Conservation (phyloP, 495 filamentous ascomycete genomes). For the Schizothecium vesticola region DNA sequence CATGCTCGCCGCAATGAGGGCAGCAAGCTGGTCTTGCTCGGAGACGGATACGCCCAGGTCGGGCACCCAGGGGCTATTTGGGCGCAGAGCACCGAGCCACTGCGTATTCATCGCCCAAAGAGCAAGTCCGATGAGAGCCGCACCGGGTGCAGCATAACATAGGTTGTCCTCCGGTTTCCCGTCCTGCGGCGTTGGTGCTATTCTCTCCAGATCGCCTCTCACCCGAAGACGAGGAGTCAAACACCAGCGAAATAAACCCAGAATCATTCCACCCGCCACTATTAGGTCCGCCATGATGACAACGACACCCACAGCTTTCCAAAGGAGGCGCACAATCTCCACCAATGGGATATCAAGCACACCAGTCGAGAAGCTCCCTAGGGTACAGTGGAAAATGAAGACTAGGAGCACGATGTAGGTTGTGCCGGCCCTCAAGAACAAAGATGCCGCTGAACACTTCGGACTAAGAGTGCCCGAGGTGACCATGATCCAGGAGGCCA, state of each 20-base stretch:
- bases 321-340: not conserved
- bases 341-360: not conserved
- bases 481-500: not conserved
- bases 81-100: too few relatives aligned
- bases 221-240: too few relatives aligned
- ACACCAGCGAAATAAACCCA: too few relatives aligned
- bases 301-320: not conserved
- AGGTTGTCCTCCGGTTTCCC: too few relatives aligned
- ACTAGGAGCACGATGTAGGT: not conserved
- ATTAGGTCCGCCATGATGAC: not conserved
- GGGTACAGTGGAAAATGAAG: not conserved
- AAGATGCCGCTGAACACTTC: not conserved
- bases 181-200: not conserved
- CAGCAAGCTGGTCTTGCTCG: conserved; percentile 2
- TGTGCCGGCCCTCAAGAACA: not conserved
- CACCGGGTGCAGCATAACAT: too few relatives aligned
- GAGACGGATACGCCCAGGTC: not conserved
- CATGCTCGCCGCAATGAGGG: not conserved
- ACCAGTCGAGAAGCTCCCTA: not conserved
- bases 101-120: not conserved
- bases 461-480: too few relatives aligned
- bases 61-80: not conserved
- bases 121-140: too few relatives aligned
- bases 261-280: not conserved
- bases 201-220: not conserved